Conservation (phyloP, 2,329 filamentous ascomycete species). For the Trichoderma sp. region DNA sequence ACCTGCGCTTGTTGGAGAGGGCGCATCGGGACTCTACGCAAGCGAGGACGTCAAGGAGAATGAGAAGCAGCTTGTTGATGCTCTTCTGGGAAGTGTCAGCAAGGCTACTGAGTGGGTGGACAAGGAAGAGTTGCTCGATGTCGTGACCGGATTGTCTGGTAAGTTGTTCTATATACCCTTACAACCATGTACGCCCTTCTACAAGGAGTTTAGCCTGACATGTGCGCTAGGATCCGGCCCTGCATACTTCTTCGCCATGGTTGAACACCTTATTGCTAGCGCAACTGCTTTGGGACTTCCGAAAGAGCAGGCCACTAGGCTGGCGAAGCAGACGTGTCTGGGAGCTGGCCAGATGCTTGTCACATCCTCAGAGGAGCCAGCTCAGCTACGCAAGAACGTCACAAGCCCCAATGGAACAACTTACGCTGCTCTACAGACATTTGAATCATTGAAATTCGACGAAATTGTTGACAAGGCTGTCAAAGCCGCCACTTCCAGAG, state of each 20-base stretch:
- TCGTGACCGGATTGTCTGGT: constrained; percentile 51
- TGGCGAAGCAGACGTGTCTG: constrained; percentile 50
- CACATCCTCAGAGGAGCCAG: constrained; percentile 43
- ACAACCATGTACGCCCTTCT: neutral
- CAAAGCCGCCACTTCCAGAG: constrained; percentile 43
- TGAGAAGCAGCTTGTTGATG: constrained; percentile 42
- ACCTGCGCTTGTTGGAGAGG: constrained; percentile 49
- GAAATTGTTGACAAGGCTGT: constrained; percentile 46
- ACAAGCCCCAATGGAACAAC: constrained; percentile 53
- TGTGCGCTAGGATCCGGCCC: constrained; percentile 44
- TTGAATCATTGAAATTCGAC: constrained; percentile 43
- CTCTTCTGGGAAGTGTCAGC: constrained; percentile 45
- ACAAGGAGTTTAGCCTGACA: neutral
- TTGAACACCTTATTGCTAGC: constrained; percentile 48
- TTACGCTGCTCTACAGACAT: constrained; percentile 47
- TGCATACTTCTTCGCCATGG: constrained; percentile 53
- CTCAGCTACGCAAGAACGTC: constrained; percentile 49
- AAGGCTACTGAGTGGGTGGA: constrained; percentile 50
- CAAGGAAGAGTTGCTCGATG: constrained; percentile 48
- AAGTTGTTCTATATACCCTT: constrained; percentile 20
- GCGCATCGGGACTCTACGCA: constrained; percentile 48
- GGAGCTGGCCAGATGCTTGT: constrained; percentile 52
- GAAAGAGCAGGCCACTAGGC: constrained; percentile 46
- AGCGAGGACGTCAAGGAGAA: constrained; percentile 39
- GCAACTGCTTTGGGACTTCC: constrained; percentile 45